These are phyloP conservation scores for Fraxinus velutina DNA, from an alignment of 305 asterid species.

Conservation along the genomic window DNA sequence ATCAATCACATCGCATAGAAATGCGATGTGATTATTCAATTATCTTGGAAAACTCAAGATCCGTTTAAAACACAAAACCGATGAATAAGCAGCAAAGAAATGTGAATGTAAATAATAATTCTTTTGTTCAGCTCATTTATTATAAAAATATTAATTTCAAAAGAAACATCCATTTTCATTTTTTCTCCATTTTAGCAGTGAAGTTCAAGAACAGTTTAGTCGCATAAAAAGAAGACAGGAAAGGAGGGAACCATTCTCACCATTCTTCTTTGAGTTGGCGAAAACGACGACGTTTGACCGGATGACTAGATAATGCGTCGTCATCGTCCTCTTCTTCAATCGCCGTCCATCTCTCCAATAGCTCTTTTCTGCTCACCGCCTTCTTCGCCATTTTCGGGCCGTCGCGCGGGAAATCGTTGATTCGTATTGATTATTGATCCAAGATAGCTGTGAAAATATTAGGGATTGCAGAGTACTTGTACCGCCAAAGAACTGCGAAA, in stretches of 20 bases:
- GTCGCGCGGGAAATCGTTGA: neutral
- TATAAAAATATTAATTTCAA: neutral
- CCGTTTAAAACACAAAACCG: neutral
- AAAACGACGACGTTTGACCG: slow-evolving; percentile 59
- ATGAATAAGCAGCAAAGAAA: neutral
- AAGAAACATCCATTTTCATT: neutral
- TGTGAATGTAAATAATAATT: neutral
- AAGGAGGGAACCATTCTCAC: slow-evolving; percentile 29
- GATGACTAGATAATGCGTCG: slow-evolving; percentile 34
- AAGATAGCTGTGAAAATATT: neutral
- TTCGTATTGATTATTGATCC: neutral
- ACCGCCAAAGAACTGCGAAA: neutral
- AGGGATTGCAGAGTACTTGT: slow-evolving; percentile 19
- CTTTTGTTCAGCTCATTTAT: neutral
- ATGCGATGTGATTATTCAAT: neutral
- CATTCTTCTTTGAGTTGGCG: slow-evolving; percentile 86
- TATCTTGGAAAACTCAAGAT: neutral
- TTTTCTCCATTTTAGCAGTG: neutral
- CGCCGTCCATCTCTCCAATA: slow-evolving; percentile 78
- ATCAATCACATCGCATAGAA: neutral
- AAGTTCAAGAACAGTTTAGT: neutral
- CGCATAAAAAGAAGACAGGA: neutral
- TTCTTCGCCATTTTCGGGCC: slow-evolving; percentile 40
- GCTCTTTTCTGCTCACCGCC: slow-evolving; percentile 50
- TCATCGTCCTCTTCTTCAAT: slow-evolving; percentile 78